A percentile compares a stretch with the other conserved stretches of the same genome.
Evolutionary conservation across 306 rosid genomes (phyloP).

Genomic region (Prunus mongolica): DNA sequence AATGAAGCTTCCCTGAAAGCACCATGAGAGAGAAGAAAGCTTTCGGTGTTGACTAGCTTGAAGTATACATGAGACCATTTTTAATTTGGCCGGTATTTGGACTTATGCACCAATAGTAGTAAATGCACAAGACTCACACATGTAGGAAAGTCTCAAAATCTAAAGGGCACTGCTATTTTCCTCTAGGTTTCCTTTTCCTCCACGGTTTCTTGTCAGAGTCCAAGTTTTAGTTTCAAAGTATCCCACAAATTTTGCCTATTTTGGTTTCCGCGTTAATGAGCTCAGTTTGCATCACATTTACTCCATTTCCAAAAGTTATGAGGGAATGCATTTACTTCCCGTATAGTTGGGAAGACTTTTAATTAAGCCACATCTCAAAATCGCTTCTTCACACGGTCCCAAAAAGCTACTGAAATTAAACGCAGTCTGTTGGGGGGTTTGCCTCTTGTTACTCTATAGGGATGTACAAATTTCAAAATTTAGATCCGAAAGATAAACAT

Average conservation of each 20-base stretch:
- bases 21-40: neutral
- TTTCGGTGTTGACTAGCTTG: neutral
- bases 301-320: neutral
- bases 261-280: slow-evolving; percentile 2
- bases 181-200: neutral
- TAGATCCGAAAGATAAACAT: neutral
- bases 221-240: neutral
- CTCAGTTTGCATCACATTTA: neutral
- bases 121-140: neutral
- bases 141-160: neutral
- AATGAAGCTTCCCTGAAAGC: neutral
- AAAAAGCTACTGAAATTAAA: too few relatives aligned
- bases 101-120: neutral
- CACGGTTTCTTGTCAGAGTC: neutral
- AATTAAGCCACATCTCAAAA: too few relatives aligned
- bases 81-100: neutral
- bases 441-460: neutral
- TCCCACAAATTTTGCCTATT: neutral
- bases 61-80: neutral
- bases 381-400: too few relatives aligned
- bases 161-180: neutral
- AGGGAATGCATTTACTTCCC: neutral
- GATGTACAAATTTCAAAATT: neutral
- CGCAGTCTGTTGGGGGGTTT: too few relatives aligned
- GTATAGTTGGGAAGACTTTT: neutral